Conservation (phyloP, 2,329 filamentous ascomycete species). For the Penicillium freii region DNA sequence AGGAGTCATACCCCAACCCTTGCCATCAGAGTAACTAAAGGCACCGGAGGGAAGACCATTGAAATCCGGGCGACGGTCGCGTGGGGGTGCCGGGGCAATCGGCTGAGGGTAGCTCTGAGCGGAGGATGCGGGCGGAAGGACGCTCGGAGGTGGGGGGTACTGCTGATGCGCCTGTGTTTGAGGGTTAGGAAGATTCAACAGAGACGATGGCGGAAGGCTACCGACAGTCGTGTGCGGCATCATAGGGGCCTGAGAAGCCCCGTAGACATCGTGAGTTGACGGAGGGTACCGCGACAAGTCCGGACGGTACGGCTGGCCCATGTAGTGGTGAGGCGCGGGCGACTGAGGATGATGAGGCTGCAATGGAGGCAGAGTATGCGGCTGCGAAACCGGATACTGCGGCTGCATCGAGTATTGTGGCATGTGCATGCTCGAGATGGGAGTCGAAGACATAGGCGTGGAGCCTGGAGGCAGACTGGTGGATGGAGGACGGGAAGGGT, state of each 20-base stretch:
- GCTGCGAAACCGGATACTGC: constrained; percentile 45
- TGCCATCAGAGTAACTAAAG: constrained; percentile 56
- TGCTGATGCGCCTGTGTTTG: constrained; percentile 41
- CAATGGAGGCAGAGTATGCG: constrained; percentile 47
- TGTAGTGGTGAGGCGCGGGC: constrained; percentile 43
- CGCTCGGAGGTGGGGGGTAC: constrained; percentile 45
- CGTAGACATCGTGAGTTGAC: constrained; percentile 45
- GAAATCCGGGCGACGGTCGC: constrained; percentile 51
- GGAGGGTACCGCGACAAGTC: constrained; percentile 46
- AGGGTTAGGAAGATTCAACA: constrained; percentile 43
- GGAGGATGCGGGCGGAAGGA: constrained; percentile 66
- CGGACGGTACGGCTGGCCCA: constrained; percentile 43
- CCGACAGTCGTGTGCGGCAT: constrained; percentile 44
- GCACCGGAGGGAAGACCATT: constrained; percentile 71
- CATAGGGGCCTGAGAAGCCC: constrained; percentile 43
- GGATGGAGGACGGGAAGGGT: constrained; percentile 45
- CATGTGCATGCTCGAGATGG: constrained; percentile 48
- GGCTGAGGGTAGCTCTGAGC: constrained; percentile 70
- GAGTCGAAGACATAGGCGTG: constrained; percentile 45
- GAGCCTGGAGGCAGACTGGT: constrained; percentile 47
- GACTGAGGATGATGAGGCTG: constrained; percentile 48
- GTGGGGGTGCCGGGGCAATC: constrained; percentile 68
- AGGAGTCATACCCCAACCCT: constrained; percentile 48
- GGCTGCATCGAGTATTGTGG: constrained; percentile 49
- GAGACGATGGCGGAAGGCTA: constrained; percentile 44